Conservation (phyloP, 2,329 filamentous ascomycete species). For the Thermochaetoides dissita region DNA sequence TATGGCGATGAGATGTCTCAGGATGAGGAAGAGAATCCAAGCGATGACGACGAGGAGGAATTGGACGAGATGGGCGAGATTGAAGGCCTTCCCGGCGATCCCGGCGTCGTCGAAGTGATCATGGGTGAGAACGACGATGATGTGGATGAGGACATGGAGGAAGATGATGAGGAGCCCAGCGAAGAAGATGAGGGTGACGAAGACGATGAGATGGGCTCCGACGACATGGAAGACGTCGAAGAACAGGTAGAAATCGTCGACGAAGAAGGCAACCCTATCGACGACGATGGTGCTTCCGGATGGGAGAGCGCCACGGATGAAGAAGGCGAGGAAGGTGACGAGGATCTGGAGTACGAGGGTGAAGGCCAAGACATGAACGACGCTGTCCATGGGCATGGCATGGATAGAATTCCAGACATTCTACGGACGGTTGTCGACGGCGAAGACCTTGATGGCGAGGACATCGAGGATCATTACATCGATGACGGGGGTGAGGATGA, state of each 20-base stretch:
- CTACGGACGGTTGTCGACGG: slow-evolving; percentile 42
- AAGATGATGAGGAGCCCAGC: slow-evolving; percentile 43
- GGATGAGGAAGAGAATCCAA: slow-evolving; percentile 75
- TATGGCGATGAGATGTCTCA: slow-evolving; percentile 66
- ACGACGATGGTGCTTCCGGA: slow-evolving; percentile 31
- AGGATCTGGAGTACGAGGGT: slow-evolving; percentile 36
- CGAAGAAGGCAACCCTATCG: slow-evolving; percentile 45
- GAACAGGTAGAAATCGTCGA: slow-evolving; percentile 46
- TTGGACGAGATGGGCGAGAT: slow-evolving; percentile 74
- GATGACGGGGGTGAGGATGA: slow-evolving; percentile 48
- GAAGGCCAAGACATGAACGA: slow-evolving; percentile 42
- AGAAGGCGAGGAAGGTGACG: slow-evolving; percentile 30
- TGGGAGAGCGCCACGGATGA: slow-evolving; percentile 25
- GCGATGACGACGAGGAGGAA: slow-evolving; percentile 79
- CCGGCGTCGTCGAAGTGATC: slow-evolving; percentile 58
- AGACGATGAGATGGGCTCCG: slow-evolving; percentile 34
- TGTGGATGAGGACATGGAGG: slow-evolving; percentile 45
- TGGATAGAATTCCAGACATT: slow-evolving; percentile 36
- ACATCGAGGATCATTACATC: slow-evolving; percentile 38
- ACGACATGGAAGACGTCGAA: slow-evolving; percentile 38
- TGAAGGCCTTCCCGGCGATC: slow-evolving; percentile 54
- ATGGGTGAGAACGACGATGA: slow-evolving; percentile 57
- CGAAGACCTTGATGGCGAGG: slow-evolving; percentile 40
- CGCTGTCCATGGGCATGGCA: slow-evolving; percentile 33
- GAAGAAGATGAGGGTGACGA: slow-evolving; percentile 37